Conservation (phyloP, 495 filamentous ascomycete genomes). For the Penicillium samsonianum region DNA sequence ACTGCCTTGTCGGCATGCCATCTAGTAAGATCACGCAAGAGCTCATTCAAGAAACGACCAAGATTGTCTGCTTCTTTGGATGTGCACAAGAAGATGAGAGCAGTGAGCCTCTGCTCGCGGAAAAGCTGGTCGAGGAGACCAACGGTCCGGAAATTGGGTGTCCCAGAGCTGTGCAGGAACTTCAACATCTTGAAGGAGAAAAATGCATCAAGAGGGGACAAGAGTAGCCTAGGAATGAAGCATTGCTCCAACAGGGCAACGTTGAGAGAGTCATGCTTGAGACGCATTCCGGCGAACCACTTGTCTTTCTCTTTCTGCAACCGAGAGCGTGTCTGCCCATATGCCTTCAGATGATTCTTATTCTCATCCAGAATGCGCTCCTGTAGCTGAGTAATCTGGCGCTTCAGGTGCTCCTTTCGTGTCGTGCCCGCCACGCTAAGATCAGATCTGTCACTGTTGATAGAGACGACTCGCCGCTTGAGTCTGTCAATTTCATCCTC, state of each 20-base stretch:
- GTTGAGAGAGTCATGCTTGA: constrained; percentile 67
- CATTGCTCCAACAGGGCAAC: constrained; percentile 83
- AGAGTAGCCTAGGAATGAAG: constrained; percentile 78
- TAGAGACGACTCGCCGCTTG: constrained; percentile 57
- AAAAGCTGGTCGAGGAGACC: constrained; percentile 83
- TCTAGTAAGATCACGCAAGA: constrained; percentile 71
- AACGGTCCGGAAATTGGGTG: constrained; percentile 84
- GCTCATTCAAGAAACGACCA: constrained; percentile 80
- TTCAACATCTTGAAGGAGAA: constrained; percentile 84
- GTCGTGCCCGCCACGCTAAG: constrained; percentile 61
- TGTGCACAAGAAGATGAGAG: constrained; percentile 83
- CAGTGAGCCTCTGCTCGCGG: constrained; percentile 71
- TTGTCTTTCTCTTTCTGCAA: constrained; percentile 74
- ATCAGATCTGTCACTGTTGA: constrained; percentile 72
- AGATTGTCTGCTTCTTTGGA: constrained; percentile 88
- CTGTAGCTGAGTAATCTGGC: constrained; percentile 57
- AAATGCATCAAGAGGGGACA: constrained; percentile 83
- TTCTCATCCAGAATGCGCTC: constrained; percentile 69
- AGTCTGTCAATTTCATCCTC: constrained; percentile 65
- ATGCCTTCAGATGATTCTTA: constrained; percentile 63
- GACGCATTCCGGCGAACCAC: constrained; percentile 69
- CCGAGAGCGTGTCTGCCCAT: constrained; percentile 61
- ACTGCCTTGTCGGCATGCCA: constrained; percentile 79
- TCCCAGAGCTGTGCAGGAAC: constrained; percentile 77
- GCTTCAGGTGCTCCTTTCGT: constrained; percentile 65